phyloP scores from a whole-genome alignment of 495 filamentous ascomycete genomes.

The Apodospora peruviana region DNA sequence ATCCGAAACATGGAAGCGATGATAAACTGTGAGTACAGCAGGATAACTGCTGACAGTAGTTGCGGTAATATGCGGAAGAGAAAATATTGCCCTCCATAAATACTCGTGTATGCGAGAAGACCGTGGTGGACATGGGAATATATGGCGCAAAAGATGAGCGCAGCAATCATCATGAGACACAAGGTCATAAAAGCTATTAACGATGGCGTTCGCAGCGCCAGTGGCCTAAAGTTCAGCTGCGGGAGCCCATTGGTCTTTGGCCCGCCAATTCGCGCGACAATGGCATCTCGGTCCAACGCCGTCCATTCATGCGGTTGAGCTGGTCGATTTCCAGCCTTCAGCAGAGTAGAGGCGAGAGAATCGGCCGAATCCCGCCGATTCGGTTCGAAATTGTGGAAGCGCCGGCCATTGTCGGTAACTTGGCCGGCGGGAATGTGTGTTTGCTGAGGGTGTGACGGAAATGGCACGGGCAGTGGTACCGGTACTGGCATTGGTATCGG shows the following conservation, averaged over 20 bases:
- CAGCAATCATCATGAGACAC: conserved; percentile 65
- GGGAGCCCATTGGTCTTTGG: conserved; percentile 23
- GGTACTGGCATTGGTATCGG: conserved; percentile 2
- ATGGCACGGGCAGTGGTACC: background rate
- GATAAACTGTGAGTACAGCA: conserved; percentile 70
- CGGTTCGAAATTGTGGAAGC: conserved; percentile 1
- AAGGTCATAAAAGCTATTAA: conserved; percentile 53
- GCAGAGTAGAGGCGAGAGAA: conserved; percentile 22
- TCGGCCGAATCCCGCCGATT: conserved; percentile 20
- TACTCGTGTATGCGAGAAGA: conserved; percentile 57
- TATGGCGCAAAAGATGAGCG: conserved; percentile 65
- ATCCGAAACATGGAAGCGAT: conserved; percentile 70
- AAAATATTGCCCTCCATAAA: conserved; percentile 72
- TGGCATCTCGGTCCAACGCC: conserved; percentile 13
- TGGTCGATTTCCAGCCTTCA: conserved; percentile 15
- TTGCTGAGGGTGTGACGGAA: conserved; percentile 2
- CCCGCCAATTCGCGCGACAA: conserved; percentile 11
- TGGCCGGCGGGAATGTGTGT: background rate
- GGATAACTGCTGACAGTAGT: conserved; percentile 62
- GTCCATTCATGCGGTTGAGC: conserved; percentile 26
- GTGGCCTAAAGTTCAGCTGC: conserved; percentile 59
- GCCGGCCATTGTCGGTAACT: background rate
- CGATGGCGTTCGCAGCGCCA: conserved; percentile 57
- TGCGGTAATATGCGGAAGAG: conserved; percentile 80
- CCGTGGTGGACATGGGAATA: conserved; percentile 61